Conservation (phyloP, 768 basidiomycete species). For the Russula vinacea region DNA sequence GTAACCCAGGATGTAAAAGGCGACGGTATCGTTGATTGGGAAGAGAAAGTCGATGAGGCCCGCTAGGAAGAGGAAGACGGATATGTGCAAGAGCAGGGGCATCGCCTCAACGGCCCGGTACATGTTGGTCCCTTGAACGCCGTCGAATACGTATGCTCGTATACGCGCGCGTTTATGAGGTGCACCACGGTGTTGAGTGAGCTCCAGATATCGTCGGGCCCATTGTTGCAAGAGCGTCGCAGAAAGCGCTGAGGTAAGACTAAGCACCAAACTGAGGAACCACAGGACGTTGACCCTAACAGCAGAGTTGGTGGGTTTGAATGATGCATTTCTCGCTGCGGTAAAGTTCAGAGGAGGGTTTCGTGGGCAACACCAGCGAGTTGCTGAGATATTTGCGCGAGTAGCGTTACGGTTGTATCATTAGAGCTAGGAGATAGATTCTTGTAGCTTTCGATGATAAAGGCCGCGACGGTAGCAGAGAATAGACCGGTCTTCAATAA, state of each 20-base stretch:
- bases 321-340: neutral
- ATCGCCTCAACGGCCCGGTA: neutral
- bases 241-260: neutral
- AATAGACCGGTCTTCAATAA: conserved; percentile 22
- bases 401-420: neutral
- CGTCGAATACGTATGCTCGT: neutral
- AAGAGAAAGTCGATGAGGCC: conserved; percentile 17
- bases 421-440: conserved; percentile 3
- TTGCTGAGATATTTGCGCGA: conserved; percentile 23
- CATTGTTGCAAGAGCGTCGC: conserved; percentile 17
- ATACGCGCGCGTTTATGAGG: neutral
- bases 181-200: neutral
- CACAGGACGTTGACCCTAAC: conserved; percentile 14
- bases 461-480: conserved; percentile 11
- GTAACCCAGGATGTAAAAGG: neutral
- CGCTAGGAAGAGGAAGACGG: conserved; percentile 9
- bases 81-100: conserved; percentile 1
- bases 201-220: neutral
- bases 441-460: conserved; percentile 22
- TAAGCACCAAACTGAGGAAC: conserved; percentile 15
- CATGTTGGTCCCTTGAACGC: neutral
- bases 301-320: neutral
- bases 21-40: conserved; percentile 1
- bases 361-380: neutral
- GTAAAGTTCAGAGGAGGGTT: neutral